Evolutionary conservation across 2,329 filamentous ascomycete species (phyloP), one percentile per base, ranked within the genome.

Genomic region (Ceratocystis diversiconidia): DNA sequence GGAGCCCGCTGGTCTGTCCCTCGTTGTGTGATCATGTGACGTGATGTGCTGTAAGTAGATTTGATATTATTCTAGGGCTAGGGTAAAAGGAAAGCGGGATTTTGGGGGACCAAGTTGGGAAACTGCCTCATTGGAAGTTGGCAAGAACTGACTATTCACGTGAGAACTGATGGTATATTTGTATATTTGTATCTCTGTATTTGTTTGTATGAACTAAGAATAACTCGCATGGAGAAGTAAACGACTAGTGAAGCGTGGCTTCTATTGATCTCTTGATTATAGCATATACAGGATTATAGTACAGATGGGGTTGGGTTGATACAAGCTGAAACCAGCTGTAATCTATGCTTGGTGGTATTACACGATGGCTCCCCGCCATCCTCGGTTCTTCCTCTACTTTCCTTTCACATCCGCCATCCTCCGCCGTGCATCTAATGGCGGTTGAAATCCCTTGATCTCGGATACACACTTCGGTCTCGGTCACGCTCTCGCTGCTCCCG

Each of bases 1-100:
- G 79, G 79, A 62, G 83, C 82, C 69, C 79, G 84, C 77, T 89
- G 86, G 89, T 92, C 79, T 82, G 87, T 73, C 36, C 46, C 59
- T 22, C 46, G 48, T 2, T 66, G 64, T 48, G 59, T 22, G 15
- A 36, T 66, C n/a, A 66, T 66, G 64, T 41, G 12, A 41, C 3
- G 36, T 41, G 36, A 5, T 41, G 36, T 41, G 36, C 4, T 41
- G 36, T 15, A 15, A 41, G 36, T 66, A 57, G 48, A 62, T 62
- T 52, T 52, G 22, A 15, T 28, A 17, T 10, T 28, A 52, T n/a
- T 48, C 17, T 48, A 48, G 46, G 46, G 46, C 19, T 48, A 48
- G 46, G 46, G 46, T 48, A n/a, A 48, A 22, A n/a, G 46, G 10
- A 25, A 15, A 15, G 12, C 12, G 15, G 22, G 22, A 25, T 48